Conservation (phyloP, 2,329 filamentous ascomycete genomes). For the Pyrenophora seminiperda region DNA sequence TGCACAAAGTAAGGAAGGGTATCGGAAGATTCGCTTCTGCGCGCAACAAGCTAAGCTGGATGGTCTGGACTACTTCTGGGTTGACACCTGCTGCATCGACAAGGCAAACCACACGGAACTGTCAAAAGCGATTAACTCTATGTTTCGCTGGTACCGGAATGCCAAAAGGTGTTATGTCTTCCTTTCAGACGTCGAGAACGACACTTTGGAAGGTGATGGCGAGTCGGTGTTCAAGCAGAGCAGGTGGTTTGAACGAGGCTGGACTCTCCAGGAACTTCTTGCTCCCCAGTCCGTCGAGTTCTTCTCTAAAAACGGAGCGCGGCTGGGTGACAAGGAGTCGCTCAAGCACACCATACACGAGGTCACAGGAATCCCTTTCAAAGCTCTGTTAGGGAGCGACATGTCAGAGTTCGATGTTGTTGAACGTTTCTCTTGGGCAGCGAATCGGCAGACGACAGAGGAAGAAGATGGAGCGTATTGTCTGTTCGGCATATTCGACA, state of each 20-base stretch:
- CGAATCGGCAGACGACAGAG: slow-evolving; percentile 26
- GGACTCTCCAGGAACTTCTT: slow-evolving; percentile 27
- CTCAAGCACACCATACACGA: slow-evolving; percentile 10
- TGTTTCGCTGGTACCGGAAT: slow-evolving; percentile 19
- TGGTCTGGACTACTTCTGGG: no score
- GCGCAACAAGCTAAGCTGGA: background rate
- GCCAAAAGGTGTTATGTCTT: slow-evolving; percentile 23
- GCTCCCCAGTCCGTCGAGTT: slow-evolving; percentile 19
- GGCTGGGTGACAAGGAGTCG: slow-evolving; percentile 13
- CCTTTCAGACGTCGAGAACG: slow-evolving; percentile 17
- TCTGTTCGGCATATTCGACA: slow-evolving; percentile 21
- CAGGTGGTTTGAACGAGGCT: slow-evolving; percentile 25
- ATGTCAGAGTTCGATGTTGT: slow-evolving; percentile 14
- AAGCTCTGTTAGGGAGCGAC: slow-evolving; percentile 6
- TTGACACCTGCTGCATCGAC: no score
- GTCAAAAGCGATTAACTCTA: no score
- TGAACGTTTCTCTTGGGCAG: slow-evolving; percentile 28
- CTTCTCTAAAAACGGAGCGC: slow-evolving; percentile 13
- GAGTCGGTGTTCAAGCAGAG: slow-evolving; percentile 10
- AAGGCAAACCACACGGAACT: no score
- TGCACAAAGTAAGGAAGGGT: background rate
- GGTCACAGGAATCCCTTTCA: slow-evolving; percentile 13
- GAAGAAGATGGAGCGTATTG: slow-evolving; percentile 26
- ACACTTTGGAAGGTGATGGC: background rate
- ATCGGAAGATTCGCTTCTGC: background rate